phyloP scores from a whole-genome alignment of 768 basidiomycete genomes.

The Termitomyces sp. region DNA sequence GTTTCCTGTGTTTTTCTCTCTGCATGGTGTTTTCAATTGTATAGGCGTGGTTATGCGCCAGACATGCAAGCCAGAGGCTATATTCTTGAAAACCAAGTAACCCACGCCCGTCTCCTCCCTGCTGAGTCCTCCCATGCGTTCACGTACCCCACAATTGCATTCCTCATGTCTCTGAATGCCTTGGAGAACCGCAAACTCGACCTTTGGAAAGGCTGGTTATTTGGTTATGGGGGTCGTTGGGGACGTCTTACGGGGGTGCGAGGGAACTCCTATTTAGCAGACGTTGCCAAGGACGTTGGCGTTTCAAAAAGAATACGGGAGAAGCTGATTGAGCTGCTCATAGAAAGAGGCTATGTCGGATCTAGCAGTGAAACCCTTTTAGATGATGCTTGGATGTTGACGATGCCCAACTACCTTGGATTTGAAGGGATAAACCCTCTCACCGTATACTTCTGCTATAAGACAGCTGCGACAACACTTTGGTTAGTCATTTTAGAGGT shows the following conservation, averaged over 20 bases:
- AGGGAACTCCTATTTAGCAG: background rate
- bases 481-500: conserved; percentile 1
- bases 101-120: conserved; percentile 1
- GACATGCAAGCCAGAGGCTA: background rate
- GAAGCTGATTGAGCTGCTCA: background rate
- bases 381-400: conserved; percentile 67
- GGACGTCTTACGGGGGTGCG: background rate
- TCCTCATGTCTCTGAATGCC: background rate
- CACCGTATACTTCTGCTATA: conserved; percentile 67
- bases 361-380: conserved; percentile 21
- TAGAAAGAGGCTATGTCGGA: background rate
- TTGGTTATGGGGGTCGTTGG: background rate
- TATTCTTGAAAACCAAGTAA: conserved; percentile 3
- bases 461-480: conserved; percentile 15
- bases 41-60: too few species aligned
- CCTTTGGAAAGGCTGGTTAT: conserved; percentile 1
- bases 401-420: conserved; percentile 69
- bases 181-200: background rate
- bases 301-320: background rate
- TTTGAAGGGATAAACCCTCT: conserved; percentile 72
- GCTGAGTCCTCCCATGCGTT: background rate
- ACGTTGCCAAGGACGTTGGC: background rate
- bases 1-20: background rate
- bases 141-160: conserved; percentile 4
- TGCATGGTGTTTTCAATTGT: background rate